Percentiles rank a stretch among this genome's conserved stretches.
Evolutionary conservation across 2,329 filamentous ascomycete species (phyloP).

Genomic region (Coleophoma cylindrospora): DNA sequence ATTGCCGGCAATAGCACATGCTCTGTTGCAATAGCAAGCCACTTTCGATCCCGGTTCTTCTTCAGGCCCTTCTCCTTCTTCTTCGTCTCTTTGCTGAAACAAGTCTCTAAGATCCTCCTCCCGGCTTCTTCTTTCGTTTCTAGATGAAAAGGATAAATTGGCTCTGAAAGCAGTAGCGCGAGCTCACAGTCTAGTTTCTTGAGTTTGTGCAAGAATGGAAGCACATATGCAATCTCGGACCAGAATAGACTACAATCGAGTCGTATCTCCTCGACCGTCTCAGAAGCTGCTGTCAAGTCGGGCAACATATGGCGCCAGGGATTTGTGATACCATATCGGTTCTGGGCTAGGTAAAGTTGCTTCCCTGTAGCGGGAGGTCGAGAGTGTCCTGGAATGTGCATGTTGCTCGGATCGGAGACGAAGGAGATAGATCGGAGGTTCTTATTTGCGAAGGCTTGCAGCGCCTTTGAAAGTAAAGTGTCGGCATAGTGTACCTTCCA

Average conservation of each 20-base stretch:
- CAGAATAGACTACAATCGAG: slow-evolving; percentile 4
- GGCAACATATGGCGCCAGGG: slow-evolving; percentile 4
- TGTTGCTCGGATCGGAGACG: slow-evolving; percentile 2
- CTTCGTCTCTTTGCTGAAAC: neutral
- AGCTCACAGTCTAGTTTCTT: slow-evolving; percentile 4
- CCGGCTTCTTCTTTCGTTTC: neutral
- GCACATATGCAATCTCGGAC: slow-evolving; percentile 2
- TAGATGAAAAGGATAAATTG: neutral
- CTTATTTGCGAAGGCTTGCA: slow-evolving; percentile 1
- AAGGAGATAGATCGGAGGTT: slow-evolving; percentile 1
- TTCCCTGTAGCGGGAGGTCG: slow-evolving; percentile 1
- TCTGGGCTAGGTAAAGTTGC: slow-evolving; percentile 1
- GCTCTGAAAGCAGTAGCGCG: slow-evolving; percentile 2
- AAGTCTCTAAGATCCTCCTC: neutral
- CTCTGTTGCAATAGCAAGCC: slow-evolving; percentile 1
- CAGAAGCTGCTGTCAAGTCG: neutral
- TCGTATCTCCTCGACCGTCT: slow-evolving; percentile 1
- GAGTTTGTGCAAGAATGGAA: slow-evolving; percentile 1
- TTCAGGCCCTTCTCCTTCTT: slow-evolving; percentile 2
- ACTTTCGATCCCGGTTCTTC: slow-evolving; percentile 3
- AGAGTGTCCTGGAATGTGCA: neutral
- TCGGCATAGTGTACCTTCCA: neutral
- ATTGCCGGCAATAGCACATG: neutral
- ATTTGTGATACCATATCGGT: neutral
- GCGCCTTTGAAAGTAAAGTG: neutral